Conservation (phyloP, 1,284 basidiomycete genomes). For the Rhodotorula sp. region DNA sequence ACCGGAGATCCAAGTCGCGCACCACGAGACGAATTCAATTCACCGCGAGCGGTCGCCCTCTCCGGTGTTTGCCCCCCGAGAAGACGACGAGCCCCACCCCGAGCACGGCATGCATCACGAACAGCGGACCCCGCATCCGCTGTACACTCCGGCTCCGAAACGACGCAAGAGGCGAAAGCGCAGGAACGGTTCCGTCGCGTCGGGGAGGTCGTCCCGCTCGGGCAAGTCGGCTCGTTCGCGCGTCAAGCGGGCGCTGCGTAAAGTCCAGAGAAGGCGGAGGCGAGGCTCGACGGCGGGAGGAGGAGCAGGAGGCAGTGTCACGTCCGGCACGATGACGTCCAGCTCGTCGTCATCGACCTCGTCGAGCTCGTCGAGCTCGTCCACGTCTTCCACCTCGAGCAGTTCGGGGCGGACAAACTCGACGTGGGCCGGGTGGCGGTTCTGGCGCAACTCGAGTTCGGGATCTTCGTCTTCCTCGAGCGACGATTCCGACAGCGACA, state of each 20-base stretch:
- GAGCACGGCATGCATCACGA: slow-evolving; percentile 16
- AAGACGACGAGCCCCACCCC: slow-evolving; percentile 33
- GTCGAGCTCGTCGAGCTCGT: slow-evolving; percentile 30
- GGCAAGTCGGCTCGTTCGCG: slow-evolving; percentile 33
- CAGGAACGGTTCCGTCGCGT: slow-evolving; percentile 31
- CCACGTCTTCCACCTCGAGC: slow-evolving; percentile 26
- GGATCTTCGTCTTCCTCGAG: slow-evolving; percentile 36
- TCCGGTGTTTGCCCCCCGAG: slow-evolving; percentile 26
- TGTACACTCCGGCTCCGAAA: slow-evolving; percentile 35
- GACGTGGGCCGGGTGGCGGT: slow-evolving; percentile 43
- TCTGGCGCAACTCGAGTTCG: slow-evolving; percentile 43
- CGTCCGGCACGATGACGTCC: slow-evolving; percentile 11
- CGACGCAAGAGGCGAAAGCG: slow-evolving; percentile 21
- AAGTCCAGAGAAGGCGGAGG: slow-evolving; percentile 16
- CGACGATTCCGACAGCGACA: slow-evolving; percentile 25
- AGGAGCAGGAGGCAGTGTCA: neutral
- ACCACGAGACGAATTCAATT: slow-evolving; percentile 14
- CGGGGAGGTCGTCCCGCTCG: slow-evolving; percentile 33
- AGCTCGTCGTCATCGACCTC: slow-evolving; percentile 29
- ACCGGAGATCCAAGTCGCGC: neutral
- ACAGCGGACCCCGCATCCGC: slow-evolving; percentile 30
- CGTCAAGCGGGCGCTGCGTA: slow-evolving; percentile 33
- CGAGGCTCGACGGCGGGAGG: slow-evolving; percentile 8
- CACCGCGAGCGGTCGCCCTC: slow-evolving; percentile 15
- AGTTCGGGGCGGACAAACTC: slow-evolving; percentile 26